Base-by-base conservation (phyloP, 148 eudicot species). In the Oxyria digyna region DNA sequence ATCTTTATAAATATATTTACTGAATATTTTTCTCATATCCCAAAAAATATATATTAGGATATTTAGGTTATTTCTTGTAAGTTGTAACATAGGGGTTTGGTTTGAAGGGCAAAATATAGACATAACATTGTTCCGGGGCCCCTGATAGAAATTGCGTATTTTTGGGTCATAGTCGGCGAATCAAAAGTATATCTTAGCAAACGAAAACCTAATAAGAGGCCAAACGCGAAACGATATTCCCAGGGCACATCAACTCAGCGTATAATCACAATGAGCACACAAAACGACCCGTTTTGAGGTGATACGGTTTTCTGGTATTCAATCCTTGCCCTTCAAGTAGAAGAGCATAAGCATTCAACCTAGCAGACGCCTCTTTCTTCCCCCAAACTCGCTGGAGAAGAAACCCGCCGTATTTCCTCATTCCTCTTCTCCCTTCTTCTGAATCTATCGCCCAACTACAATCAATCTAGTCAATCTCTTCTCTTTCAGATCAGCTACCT, bases 341-440 rank as follows among this genome's bases (percentile, higher is more conserved):
- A 12, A 24, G 17, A 26, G 33, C 62, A 55, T 55, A 12, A 26
- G 33, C 62, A 55, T 55, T 55, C 62, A 55, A 55, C 62, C 62
- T 55, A 55, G 62, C 33, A 55, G 62, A 55, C 62, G 62, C 62
- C 62, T 49, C 55, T 55, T 15, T 55, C 33, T 55, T 17, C 12
- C 62, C 24, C 29, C 31, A 18, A 55, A 55, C 33, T 54, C 29
- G 14, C 62, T 49, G 14, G 32, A 1, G 62, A 15, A 24, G 8
- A 55, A 55, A 24, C 62, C n/a, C 32, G 62, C 62, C 62, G 33
- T 55, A 9, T 24, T 3, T 11, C 32, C 13, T 33, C 62, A 24
- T 49, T 55, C 62, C 11, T 24, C 55, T 1, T 11, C 62, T 55
- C 31, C 5, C 33, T 27, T 8, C 9, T 20, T 11, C 12, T 11